Conservation (phyloP, 768 basidiomycete species). For the Termitomyces sp. region DNA sequence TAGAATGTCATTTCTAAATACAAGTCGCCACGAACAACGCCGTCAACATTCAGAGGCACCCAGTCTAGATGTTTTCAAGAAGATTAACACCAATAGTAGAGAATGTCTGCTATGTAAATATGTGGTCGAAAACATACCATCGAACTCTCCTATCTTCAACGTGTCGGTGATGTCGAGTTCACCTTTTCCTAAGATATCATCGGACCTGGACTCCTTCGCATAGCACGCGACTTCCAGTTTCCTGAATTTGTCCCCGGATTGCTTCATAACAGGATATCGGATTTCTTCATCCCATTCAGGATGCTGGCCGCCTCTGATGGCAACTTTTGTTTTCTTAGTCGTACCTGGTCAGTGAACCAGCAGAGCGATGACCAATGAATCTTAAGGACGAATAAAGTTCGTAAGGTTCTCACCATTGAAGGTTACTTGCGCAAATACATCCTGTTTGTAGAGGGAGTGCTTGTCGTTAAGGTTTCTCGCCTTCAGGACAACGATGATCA, state of each 20-base stretch:
- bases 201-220: slow-evolving; percentile 69
- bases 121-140: slow-evolving; percentile 53
- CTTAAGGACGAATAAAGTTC: neutral
- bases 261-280: slow-evolving; percentile 68
- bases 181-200: slow-evolving; percentile 77
- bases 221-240: slow-evolving; percentile 75
- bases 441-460: slow-evolving; percentile 87
- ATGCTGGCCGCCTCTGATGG: slow-evolving; percentile 87
- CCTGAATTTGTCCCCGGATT: slow-evolving; percentile 49
- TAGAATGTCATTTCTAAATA: slow-evolving; percentile 95
- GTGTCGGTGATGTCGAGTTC: slow-evolving; percentile 75
- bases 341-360: slow-evolving; percentile 35
- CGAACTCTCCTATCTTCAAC: slow-evolving; percentile 84
- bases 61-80: slow-evolving; percentile 25
- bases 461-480: slow-evolving; percentile 80
- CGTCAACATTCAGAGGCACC: slow-evolving; percentile 34
- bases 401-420: slow-evolving; percentile 41
- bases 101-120: neutral
- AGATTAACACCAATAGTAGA: neutral
- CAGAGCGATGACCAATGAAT: neutral
- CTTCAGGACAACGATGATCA: slow-evolving; percentile 83
- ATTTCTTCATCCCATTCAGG: slow-evolving; percentile 92
- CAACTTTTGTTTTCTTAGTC: slow-evolving; percentile 67
- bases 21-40: slow-evolving; percentile 74
- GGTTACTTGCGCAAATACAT: slow-evolving; percentile 72